These are phyloP conservation scores for Exophiala phaeomuriformis DNA, from an alignment of 2,329 filamentous ascomycete genomes.

Conservation along the genomic window DNA sequence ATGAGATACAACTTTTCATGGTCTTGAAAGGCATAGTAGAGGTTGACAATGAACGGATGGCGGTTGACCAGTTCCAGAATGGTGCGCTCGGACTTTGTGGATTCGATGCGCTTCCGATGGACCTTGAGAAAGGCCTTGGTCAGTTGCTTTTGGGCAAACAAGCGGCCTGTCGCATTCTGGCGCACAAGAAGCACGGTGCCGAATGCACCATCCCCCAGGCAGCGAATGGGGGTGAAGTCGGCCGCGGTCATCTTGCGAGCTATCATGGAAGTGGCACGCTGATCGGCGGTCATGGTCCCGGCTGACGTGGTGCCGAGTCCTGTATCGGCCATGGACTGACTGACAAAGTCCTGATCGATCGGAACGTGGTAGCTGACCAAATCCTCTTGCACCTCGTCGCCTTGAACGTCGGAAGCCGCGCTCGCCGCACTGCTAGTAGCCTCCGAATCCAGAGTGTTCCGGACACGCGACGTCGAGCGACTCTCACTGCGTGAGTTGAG, in stretches of 20 bases:
- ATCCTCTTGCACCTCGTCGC: slow-evolving; percentile 62
- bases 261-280: slow-evolving; percentile 33
- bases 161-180: slow-evolving; percentile 74
- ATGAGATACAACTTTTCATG: slow-evolving; percentile 96
- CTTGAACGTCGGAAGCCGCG: slow-evolving; percentile 53
- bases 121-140: slow-evolving; percentile 93
- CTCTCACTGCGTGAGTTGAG: slow-evolving; percentile 58
- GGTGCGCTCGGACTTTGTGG: slow-evolving; percentile 92
- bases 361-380: slow-evolving; percentile 77
- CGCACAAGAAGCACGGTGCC: slow-evolving; percentile 92
- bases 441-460: slow-evolving; percentile 41
- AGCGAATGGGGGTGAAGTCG: slow-evolving; percentile 85
- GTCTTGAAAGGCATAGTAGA: slow-evolving; percentile 98
- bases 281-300: slow-evolving; percentile 48
- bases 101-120: slow-evolving; percentile 91
- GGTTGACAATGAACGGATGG: slow-evolving; percentile 95
- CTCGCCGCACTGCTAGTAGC: slow-evolving; percentile 52
- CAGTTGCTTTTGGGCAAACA: slow-evolving; percentile 98
- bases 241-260: slow-evolving; percentile 80
- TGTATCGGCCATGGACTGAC: slow-evolving; percentile 44
- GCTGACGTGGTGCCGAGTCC: slow-evolving; percentile 44
- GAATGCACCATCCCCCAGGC: slow-evolving; percentile 92
- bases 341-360: slow-evolving; percentile 77
- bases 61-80: slow-evolving; percentile 94
- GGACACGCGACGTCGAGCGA: slow-evolving; percentile 50